Evolutionary conservation across 2,329 filamentous ascomycete species (phyloP).

Genomic region (Aspergillus vadensis): DNA sequence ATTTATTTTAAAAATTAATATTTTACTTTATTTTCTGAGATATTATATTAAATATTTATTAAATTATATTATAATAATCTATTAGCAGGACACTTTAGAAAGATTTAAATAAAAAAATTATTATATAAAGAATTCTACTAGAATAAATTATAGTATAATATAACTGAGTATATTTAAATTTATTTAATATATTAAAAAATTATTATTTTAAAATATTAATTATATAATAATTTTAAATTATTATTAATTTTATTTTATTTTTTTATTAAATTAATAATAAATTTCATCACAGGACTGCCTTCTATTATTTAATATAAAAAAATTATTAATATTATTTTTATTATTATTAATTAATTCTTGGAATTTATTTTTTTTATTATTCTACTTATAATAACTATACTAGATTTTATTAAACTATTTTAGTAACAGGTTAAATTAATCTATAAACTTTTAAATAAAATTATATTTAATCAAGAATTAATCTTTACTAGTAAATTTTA

Average conservation of each 20-base stretch:
- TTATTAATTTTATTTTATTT: no score
- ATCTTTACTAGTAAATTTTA: neutral
- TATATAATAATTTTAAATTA: no score
- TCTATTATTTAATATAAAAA: neutral
- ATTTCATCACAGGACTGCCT: no score
- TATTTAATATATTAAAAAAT: no score
- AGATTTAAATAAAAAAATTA: no score
- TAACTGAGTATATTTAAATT: no score
- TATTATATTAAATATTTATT: neutral
- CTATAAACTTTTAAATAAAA: neutral
- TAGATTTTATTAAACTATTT: neutral
- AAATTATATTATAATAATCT: neutral
- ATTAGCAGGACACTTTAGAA: neutral
- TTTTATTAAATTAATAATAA: no score
- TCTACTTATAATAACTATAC: neutral
- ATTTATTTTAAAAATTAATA: no score
- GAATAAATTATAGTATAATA: no score
- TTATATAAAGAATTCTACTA: no score
- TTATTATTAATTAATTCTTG: neutral
- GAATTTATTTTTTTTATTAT: neutral
- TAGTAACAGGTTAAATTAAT: slow-evolving; percentile 1
- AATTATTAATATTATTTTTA: neutral
- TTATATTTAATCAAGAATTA: neutral
- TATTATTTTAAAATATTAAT: no score
- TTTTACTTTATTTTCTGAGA: no score